Evolutionary conservation across 371 early-diverging fungal genomes (phyloP).

Genomic region (Synchytrium microbalum): DNA sequence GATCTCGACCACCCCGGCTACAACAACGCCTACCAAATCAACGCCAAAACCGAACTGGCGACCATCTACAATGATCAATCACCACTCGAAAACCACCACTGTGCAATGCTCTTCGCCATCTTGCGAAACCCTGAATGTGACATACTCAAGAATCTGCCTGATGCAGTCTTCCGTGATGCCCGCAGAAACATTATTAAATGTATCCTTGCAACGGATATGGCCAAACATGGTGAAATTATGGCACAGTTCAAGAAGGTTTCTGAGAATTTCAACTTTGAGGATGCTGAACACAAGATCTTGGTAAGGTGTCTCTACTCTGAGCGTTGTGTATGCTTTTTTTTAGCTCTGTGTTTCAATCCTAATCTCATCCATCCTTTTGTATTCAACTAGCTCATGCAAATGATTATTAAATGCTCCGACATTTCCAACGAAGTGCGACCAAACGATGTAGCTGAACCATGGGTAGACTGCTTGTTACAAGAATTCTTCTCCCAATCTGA

Average conservation of each 20-base stretch:
- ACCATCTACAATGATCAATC: slow-evolving; percentile 49
- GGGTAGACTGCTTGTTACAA: slow-evolving; percentile 49
- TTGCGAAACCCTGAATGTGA: slow-evolving; percentile 33
- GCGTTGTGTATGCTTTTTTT: not conserved
- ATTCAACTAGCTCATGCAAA: slow-evolving; percentile 40
- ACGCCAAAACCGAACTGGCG: slow-evolving; percentile 40
- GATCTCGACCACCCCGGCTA: slow-evolving; percentile 22
- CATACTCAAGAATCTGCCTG: slow-evolving; percentile 29
- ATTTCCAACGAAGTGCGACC: slow-evolving; percentile 42
- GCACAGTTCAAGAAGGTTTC: slow-evolving; percentile 32
- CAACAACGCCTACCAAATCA: slow-evolving; percentile 48
- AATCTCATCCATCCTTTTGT: no score
- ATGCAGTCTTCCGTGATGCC: slow-evolving; percentile 30
- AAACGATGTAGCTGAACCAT: slow-evolving; percentile 41
- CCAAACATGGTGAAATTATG: slow-evolving; percentile 44
- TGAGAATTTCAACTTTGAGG: slow-evolving; percentile 34
- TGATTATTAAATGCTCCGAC: slow-evolving; percentile 48
- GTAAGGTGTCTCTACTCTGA: slow-evolving; percentile 14
- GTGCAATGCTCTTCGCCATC: slow-evolving; percentile 43
- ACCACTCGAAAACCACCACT: slow-evolving; percentile 47
- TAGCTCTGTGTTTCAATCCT: not conserved
- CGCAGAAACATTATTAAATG: slow-evolving; percentile 41
- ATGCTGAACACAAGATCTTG: slow-evolving; percentile 32
- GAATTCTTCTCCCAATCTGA: slow-evolving; percentile 50
- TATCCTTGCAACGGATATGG: slow-evolving; percentile 49